Evolutionary conservation across 1,284 basidiomycete genomes (phyloP).

Genomic region (Pascua guehoae): DNA sequence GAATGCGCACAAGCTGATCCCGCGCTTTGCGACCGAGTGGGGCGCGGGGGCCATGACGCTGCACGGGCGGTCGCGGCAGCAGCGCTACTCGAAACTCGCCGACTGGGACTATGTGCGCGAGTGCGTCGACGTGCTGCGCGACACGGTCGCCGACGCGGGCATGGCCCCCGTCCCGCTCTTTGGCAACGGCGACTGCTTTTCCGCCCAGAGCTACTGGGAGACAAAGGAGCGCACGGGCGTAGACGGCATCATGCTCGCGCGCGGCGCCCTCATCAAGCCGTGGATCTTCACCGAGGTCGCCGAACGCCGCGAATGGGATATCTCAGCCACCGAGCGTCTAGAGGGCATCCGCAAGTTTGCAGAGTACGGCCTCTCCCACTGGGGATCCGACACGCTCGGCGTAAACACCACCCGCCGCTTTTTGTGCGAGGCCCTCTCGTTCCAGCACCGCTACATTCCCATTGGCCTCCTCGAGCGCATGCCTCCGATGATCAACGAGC

Average conservation of each 20-base stretch:
- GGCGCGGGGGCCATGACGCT: constrained; percentile 80
- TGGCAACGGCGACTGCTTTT: constrained; percentile 92
- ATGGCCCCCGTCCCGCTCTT: constrained; percentile 84
- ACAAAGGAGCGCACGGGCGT: constrained; percentile 73
- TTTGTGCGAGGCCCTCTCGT: constrained; percentile 89
- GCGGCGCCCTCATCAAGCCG: constrained; percentile 91
- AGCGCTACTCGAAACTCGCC: constrained; percentile 79
- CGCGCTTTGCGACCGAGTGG: constrained; percentile 74
- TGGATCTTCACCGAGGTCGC: constrained; percentile 97
- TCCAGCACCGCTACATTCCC: constrained; percentile 92
- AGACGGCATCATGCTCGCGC: constrained; percentile 91
- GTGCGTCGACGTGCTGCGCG: constrained; percentile 82
- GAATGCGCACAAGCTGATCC: constrained; percentile 88
- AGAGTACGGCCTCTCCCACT: constrained; percentile 68
- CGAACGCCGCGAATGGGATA: constrained; percentile 90
- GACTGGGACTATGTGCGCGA: constrained; percentile 85
- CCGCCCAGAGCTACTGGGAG: constrained; percentile 62
- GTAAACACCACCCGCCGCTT: constrained; percentile 91
- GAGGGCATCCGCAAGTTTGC: constrained; percentile 80
- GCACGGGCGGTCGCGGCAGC: constrained; percentile 87
- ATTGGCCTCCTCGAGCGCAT: constrained; percentile 85
- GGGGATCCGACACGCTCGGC: constrained; percentile 84
- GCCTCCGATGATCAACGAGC: constrained; percentile 81
- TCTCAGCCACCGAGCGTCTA: constrained; percentile 81
- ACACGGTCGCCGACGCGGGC: constrained; percentile 67